Base-by-base conservation (phyloP, 176 grass and related monocot genomes). In the Carex myosuroides region DNA sequence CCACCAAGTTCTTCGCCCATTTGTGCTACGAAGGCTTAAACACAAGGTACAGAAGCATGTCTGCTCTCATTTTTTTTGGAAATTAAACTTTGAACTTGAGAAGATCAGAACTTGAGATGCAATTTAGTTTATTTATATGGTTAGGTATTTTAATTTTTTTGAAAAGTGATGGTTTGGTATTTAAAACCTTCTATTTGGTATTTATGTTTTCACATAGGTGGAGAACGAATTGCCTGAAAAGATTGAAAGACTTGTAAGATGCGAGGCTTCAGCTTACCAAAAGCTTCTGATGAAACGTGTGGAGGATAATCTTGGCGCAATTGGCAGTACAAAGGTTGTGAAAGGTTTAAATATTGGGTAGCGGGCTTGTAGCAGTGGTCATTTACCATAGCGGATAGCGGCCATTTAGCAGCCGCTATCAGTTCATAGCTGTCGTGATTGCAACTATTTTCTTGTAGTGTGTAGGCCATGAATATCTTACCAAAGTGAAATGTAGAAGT, bases 1-100 rank as follows among this genome's bases (percentile, higher is more conserved):
- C 87, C 96, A 99, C 67, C 96, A 99, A 89, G 96, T 99, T 92
- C 96, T 99, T 94, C 96, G 96, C 62, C 96, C 96, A 7, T 99
- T 99, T 91, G 93, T 99, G 57, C 96, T 99, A 39, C 85, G 93
- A 92, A 95, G 96, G 70, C 91, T 99, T 67, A 99, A 99, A 91
- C 93, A 99, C 85, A 99, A 99, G 96, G 93, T 99, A 52, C 37
- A 30, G 5, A 29, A 37, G 87, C 72, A 74, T 24, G 83, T 14
- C 32, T 42, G 30, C 84, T 87, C 39, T 42, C 41, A 76, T 83
- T 88, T 55, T 84, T 21, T 58, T 2, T 69, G 85, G 58, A 83
- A 52, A 83, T 82, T 32, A 75, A 70, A 6, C 46, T 75, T 24
- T 86, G 4, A 13, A 37, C 52, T 53, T 6, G 64, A 57, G 33